Evolutionary conservation across 192 early-diverging fungal species (phyloP), one percentile per base, ranked within the genome.

Genomic region (Coemansia sp.): DNA sequence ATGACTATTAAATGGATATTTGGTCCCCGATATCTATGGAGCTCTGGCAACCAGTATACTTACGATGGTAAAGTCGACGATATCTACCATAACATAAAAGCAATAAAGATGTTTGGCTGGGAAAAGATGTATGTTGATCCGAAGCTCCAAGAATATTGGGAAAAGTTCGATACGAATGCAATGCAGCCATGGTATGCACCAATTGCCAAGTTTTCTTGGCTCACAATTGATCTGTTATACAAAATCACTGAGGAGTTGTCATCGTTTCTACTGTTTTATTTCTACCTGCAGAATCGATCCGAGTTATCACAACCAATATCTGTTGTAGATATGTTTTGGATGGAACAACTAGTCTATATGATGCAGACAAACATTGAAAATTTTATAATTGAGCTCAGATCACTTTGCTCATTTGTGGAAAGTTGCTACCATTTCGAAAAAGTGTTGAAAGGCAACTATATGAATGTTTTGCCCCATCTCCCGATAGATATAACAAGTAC

Each of bases 31-130:
- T 18, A 48, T 66, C 16, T 18, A 59, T 15, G 73, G 24, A 11
- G 0, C 2, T 2, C n/a, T 18, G 10, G 48, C 11, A 36, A 51
- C 3, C 5, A 9, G 6, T 18, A 2, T 4, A 16, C n/a, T 34
- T 18, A 59, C 9, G 71, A 70, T 21, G 23, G n/a, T 41, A 57
- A 60, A 12, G 26, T 67, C 12, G 55, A 53, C 41, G 65, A 79
- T 23, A 59, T 79, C 6, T 79, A 69, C 43, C 38, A 49, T 16
- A 58, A 51, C 15, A 74, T 74, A 20, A 73, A 69, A 34, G 55
- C 77, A 4, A 79, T 79, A 12, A 77, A 77, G 52, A 44, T 72
- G 49, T 72, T 67, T 53, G 75, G 75, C 3, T 77, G 75, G 75
- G 75, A 77, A 45, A 45, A 44, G 16, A 48, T 65, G 33, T 68